These are phyloP conservation scores for Coleophoma crateriformis DNA, from an alignment of 2,329 filamentous ascomycete genomes.

Conservation along the genomic window DNA sequence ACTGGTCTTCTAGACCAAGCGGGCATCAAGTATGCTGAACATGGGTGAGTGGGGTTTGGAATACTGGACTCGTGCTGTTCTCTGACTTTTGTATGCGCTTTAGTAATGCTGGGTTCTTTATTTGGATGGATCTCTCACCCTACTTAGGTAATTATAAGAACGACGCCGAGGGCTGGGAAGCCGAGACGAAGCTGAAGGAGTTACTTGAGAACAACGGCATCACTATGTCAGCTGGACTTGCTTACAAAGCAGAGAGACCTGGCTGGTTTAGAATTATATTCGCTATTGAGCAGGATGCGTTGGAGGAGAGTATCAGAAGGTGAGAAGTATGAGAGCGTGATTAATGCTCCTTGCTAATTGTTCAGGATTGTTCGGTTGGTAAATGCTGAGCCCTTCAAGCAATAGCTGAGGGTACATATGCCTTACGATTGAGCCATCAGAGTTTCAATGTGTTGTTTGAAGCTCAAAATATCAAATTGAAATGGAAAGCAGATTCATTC, in stretches of 20 bases:
- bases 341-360: no score
- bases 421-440: no score
- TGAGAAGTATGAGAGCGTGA: neutral
- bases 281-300: conserved; percentile 1
- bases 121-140: conserved; percentile 45
- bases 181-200: conserved; percentile 14
- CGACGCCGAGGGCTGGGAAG: conserved; percentile 9
- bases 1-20: conserved; percentile 30
- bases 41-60: neutral
- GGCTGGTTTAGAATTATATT: conserved; percentile 53
- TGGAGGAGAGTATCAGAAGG: conserved; percentile 7
- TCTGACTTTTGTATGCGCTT: no score
- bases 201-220: conserved; percentile 39
- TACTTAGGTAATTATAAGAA: conserved; percentile 37
- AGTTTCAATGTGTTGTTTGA: no score
- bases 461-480: no score
- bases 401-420: no score
- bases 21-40: conserved; percentile 32
- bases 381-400: no score
- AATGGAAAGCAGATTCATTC: no score
- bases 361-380: no score
- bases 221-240: conserved; percentile 42
- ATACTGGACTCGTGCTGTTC: neutral
- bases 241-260: conserved; percentile 33
- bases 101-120: conserved; percentile 52